phyloP scores from a whole-genome alignment of 352 stramenopile genomes.

The Globisporangium spiculum region DNA sequence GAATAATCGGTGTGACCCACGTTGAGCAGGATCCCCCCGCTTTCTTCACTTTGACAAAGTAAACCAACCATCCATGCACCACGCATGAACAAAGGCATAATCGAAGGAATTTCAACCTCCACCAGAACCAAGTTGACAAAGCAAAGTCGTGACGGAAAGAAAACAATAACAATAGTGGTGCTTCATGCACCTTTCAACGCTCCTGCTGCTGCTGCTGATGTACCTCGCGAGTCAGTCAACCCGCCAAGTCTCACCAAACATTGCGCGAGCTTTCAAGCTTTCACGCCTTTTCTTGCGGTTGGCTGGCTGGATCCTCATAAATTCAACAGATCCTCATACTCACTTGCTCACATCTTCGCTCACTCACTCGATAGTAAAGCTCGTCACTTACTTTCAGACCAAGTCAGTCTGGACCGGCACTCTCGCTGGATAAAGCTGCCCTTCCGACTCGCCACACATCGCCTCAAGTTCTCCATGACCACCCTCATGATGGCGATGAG shows the following conservation, averaged over 20 bases:
- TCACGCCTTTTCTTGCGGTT: neutral
- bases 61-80: neutral
- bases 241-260: neutral
- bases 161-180: neutral
- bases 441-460: slow-evolving; percentile 6
- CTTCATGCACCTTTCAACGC: neutral
- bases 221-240: neutral
- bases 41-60: neutral
- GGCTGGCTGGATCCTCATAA: neutral
- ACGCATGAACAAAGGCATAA: neutral
- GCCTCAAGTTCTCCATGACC: neutral
- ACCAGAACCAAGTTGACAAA: neutral
- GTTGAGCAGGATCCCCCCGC: neutral
- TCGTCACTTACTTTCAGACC: neutral
- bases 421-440: neutral
- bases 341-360: neutral
- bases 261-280: neutral
- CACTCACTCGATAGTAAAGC: neutral
- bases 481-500: neutral
- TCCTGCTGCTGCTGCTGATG: neutral
- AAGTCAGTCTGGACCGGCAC: neutral
- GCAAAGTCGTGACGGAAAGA: neutral
- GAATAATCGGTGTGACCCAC: neutral
- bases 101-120: neutral
- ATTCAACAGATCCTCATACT: neutral